Evolutionary conservation across 148 eudicot genomes (phyloP), one percentile per base, ranked within the genome.

Genomic region (Diospyros lotus): DNA sequence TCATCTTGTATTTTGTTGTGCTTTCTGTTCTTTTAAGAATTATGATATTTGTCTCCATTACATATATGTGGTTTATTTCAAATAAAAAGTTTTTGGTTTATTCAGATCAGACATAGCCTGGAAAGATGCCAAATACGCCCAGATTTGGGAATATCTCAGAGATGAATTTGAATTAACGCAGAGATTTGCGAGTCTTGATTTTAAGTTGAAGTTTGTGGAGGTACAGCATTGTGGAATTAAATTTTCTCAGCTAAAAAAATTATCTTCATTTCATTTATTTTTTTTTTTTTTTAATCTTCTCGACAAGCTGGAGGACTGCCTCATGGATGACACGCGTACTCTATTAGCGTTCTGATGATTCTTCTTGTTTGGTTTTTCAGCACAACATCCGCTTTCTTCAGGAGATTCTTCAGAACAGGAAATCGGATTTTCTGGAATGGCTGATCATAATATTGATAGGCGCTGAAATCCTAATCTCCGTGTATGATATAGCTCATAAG

Each of bases 61-160:
- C 41, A 4, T 14, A 12, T 65, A 12, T 46, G 41, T 66, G 56
- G 66, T 61, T 68, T 77, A 68, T 42, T 11, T 58, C 68, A 58
- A 18, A 69, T 64, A n/a, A 51, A 63, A 44, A 9, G 66, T 48
- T n/a, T 79, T 66, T 78, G 46, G 43, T 12, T 53, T 74, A 52
- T 76, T 39, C 91, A 94, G 98, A 78, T 94, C 97, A 38, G 97
- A 94, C 80, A 94, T 94, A 80, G 98, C 98, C 59, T 94, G 98
- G 97, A 94, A 94, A 83, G 91, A 94, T 81, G 97, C 98, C 11
- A 94, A 94, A 75, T 94, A 94, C 80, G 98, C 97, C 79, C 93
- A 94, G 84, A 94, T 94, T 18, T 94, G 97, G 98, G 98, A 94
- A 80, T 94, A 91, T 81, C 95, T 94, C 48, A 86, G 97, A 45